Evolutionary conservation across 164 flowering plant species (phyloP).

Genomic region (Sedum album): DNA sequence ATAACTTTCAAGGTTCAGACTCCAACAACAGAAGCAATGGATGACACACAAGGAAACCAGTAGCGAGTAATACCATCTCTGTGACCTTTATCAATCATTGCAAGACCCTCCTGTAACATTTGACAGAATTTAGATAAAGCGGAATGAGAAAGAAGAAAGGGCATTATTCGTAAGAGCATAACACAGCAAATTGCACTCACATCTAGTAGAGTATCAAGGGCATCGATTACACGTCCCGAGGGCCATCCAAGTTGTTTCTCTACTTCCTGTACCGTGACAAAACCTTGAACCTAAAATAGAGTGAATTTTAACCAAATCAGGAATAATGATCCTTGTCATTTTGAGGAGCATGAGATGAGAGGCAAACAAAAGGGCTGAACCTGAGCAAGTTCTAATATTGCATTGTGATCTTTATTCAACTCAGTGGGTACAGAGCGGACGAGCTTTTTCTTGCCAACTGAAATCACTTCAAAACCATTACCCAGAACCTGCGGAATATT

Average conservation of each 20-base stretch:
- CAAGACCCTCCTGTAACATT: conserved; percentile 80
- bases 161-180: no score
- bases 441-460: conserved; percentile 86
- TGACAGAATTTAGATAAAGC: conserved; percentile 7
- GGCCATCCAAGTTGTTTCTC: conserved; percentile 73
- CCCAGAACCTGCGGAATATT: conserved; percentile 57
- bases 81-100: conserved; percentile 96
- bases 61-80: conserved; percentile 73
- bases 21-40: conserved; percentile 37
- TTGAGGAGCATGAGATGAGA: neutral
- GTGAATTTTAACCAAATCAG: neutral
- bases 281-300: conserved; percentile 68
- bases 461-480: conserved; percentile 87
- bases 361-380: conserved; percentile 23
- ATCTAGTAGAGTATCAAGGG: conserved; percentile 73
- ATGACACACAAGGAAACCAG: conserved; percentile 88
- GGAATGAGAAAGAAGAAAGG: neutral
- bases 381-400: conserved; percentile 92
- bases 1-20: conserved; percentile 18
- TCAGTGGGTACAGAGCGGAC: conserved; percentile 96
- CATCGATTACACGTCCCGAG: conserved; percentile 77
- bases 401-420: conserved; percentile 95
- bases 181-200: conserved; percentile 42
- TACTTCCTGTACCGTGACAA: conserved; percentile 80
- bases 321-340: neutral